Evolutionary conservation across 2,329 filamentous ascomycete genomes (phyloP).

Genomic region (Ophidiomyces ophidiicola): DNA sequence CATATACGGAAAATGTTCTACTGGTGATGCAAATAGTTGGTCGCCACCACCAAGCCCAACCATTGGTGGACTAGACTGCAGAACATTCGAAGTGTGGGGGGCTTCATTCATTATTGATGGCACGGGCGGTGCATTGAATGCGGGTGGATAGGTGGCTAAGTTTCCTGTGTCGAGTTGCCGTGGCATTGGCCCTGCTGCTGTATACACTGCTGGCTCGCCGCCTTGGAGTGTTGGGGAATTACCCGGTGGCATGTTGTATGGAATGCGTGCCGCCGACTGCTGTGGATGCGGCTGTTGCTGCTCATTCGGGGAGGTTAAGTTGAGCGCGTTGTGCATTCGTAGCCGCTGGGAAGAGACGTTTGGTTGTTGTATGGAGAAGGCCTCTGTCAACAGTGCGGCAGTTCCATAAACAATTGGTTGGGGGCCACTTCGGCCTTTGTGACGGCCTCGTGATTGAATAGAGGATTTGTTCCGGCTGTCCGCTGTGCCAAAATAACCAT

Average conservation of each 20-base stretch:
- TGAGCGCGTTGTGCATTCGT: constrained; percentile 9
- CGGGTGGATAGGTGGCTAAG: constrained; percentile 19
- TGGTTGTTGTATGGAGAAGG: constrained; percentile 6
- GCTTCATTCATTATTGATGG: neutral
- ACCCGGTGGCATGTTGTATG: no score
- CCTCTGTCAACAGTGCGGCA: constrained; percentile 4
- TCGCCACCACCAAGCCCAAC: constrained; percentile 1
- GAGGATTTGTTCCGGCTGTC: neutral
- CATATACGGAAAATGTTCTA: constrained; percentile 8
- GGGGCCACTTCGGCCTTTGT: neutral
- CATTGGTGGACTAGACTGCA: constrained; percentile 1
- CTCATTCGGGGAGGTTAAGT: neutral
- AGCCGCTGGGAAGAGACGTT: constrained; percentile 4
- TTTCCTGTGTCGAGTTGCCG: constrained; percentile 8
- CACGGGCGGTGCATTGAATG: constrained; percentile 13
- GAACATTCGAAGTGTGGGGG: constrained; percentile 13
- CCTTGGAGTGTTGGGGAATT: constrained; percentile 8
- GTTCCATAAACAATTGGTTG: constrained; percentile 4
- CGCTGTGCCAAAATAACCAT: neutral
- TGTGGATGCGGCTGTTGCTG: constrained; percentile 7
- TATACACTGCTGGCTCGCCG: neutral
- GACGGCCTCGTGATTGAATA: neutral
- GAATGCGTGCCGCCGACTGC: no score
- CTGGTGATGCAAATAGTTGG: constrained; percentile 20
- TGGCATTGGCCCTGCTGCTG: neutral